Evolutionary conservation across 1,284 basidiomycete genomes (phyloP).

Genomic region (Tilletia indica): DNA sequence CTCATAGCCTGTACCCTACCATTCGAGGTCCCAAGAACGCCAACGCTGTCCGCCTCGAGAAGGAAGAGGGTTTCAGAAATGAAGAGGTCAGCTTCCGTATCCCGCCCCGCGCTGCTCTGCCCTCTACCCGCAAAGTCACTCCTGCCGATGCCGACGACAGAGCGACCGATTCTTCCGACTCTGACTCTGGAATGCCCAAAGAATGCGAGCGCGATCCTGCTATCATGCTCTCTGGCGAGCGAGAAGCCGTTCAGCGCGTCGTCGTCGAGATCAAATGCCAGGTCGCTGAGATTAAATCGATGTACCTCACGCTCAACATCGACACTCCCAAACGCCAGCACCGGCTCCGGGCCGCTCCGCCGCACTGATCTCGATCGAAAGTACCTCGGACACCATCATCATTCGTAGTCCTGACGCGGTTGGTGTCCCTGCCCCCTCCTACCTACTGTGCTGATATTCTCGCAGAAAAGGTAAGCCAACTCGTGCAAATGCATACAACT

Average conservation of each 20-base stretch:
- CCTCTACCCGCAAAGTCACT: conserved; percentile 37
- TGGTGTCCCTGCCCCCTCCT: no score
- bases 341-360: conserved; percentile 82
- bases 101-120: conserved; percentile 57
- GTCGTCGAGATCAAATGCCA: conserved; percentile 73
- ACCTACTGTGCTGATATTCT: no score
- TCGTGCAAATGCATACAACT: no score
- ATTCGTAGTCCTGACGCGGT: conserved; percentile 71
- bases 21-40: conserved; percentile 67
- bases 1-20: conserved; percentile 80
- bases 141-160: conserved; percentile 25
- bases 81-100: conserved; percentile 61
- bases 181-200: conserved; percentile 23
- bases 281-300: conserved; percentile 54
- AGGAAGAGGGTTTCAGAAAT: conserved; percentile 60
- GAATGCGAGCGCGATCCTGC: conserved; percentile 42
- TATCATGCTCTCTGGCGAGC: conserved; percentile 67
- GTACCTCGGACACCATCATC: conserved; percentile 68
- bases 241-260: conserved; percentile 73
- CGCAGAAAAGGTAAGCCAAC: no score
- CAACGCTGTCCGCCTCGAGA: conserved; percentile 57
- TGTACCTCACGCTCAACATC: conserved; percentile 67
- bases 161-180: background rate
- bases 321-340: conserved; percentile 77
- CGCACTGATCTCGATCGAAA: conserved; percentile 70